These are phyloP conservation scores for Nymphaea thermarum DNA, from an alignment of 164 flowering plant genomes.

Conservation along the genomic window DNA sequence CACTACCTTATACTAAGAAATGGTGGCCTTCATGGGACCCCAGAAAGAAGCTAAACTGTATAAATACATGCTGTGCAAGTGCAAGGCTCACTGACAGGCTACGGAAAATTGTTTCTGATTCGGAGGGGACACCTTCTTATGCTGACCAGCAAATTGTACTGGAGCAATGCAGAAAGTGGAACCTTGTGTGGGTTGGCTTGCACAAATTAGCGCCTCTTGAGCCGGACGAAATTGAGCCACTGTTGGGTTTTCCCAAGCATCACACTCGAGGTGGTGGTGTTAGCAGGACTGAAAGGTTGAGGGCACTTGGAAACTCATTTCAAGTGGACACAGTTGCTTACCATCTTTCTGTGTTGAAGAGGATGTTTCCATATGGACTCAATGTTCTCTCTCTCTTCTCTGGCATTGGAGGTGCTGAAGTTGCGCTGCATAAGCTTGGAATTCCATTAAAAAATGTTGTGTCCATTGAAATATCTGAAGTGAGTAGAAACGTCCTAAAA, in stretches of 20 bases:
- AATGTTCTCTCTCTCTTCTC: conserved; percentile 69
- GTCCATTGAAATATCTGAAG: conserved; percentile 73
- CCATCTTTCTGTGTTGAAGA: conserved; percentile 69
- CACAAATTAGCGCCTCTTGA: conserved; percentile 86
- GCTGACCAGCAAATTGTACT: conserved; percentile 47
- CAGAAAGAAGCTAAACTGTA: conserved; percentile 68
- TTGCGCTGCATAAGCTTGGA: conserved; percentile 84
- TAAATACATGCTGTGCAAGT: conserved; percentile 65
- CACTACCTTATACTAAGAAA: conserved; percentile 54
- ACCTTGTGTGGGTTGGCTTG: conserved; percentile 89
- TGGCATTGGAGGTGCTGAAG: conserved; percentile 90
- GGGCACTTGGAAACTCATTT: conserved; percentile 81
- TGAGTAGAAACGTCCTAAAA: conserved; percentile 46
- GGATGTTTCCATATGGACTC: conserved; percentile 56
- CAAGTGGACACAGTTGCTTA: conserved; percentile 94
- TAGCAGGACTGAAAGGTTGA: conserved; percentile 73
- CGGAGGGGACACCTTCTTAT: conserved; percentile 47
- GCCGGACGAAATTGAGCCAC: conserved; percentile 70
- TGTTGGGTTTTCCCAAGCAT: conserved; percentile 77
- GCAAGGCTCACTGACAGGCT: conserved; percentile 67
- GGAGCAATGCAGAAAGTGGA: conserved; percentile 77
- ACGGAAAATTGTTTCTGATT: conserved; percentile 41
- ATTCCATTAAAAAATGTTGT: conserved; percentile 70
- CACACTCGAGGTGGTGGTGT: conserved; percentile 92
- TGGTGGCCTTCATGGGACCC: conserved; percentile 98